Base-by-base conservation (phyloP, 495 filamentous ascomycete species). In the Astrocystis sublimbata region DNA sequence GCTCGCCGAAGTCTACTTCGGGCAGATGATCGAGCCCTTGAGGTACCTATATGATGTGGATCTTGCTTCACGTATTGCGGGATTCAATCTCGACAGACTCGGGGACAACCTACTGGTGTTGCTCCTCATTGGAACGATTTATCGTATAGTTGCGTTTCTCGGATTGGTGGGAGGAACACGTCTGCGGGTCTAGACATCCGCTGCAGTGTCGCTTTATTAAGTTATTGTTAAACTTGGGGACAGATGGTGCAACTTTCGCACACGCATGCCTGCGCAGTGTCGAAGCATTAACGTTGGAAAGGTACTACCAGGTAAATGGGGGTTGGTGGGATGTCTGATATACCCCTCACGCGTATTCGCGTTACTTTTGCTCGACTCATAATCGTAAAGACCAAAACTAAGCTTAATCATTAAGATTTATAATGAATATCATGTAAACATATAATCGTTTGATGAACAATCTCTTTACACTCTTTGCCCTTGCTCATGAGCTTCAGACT, bases 1-100 rank as follows among this genome's bases (percentile, higher is more conserved):
- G 84, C 73, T 85, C n/a, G 75, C 81, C 2, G 83, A 87, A 67
- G 72, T 78, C 8, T 85, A 85, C 64, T 80, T 84, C 55, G 76
- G 74, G 1, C 70, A 79, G 64, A 74, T 83, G 56, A 64, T 82
- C 15, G 60, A 61, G 42, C 81, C 81, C 1, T 72, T 82, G 38
- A 65, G 55, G 1, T 82, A 83, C 67, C 63, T 84, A 41, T 79
- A 80, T 66, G 51, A 79, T 42, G 71, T 80, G 41, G 72, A 78
- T 8, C 24, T 74, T 36, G 79, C 75, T 30, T 68, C 60, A 19
- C 6, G 65, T 52, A 57, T 53, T 40, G 65, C 71, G 5, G 81
- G 81, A 2, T 84, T 73, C 60, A 64, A 62, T 13, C 65, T 83
- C 2, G 69, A 75, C 33, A 60, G 71, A 62, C 70, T 73, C 52